A percentile compares a stretch with the other conserved stretches of the same genome.
These are phyloP conservation scores for Plasmodium reichenowi DNA, from an alignment of 169 alveolate species.

Conservation along the genomic window DNA sequence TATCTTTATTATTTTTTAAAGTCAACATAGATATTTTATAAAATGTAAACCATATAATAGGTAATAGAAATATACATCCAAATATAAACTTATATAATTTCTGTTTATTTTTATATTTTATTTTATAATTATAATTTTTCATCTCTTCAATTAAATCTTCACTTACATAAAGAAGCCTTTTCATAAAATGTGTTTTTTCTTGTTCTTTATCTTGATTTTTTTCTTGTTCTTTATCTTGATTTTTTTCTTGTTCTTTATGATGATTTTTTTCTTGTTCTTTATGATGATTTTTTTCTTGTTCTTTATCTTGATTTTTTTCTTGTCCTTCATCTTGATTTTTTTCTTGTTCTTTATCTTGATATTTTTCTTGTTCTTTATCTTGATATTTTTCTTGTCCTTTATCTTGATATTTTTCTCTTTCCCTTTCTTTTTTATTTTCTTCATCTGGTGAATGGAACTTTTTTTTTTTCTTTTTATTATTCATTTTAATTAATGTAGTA, in stretches of 20 bases:
- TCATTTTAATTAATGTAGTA: constrained; percentile 31
- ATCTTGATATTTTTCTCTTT: background rate
- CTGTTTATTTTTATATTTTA: constrained; percentile 31
- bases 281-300: constrained; percentile 21
- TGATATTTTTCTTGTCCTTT: constrained; percentile 25
- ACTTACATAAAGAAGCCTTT: constrained; percentile 40
- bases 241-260: constrained; percentile 29
- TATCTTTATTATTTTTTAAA: constrained; percentile 40
- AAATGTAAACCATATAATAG: constrained; percentile 49
- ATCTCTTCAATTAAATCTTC: constrained; percentile 39
- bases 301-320: constrained; percentile 19
- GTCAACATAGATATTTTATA: constrained; percentile 59
- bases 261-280: constrained; percentile 29
- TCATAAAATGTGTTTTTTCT: constrained; percentile 55
- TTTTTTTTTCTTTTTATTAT: constrained; percentile 22
- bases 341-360: constrained; percentile 9
- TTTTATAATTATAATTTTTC: constrained; percentile 52
- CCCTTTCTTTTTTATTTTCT: background rate
- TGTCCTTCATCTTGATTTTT: constrained; percentile 8
- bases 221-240: constrained; percentile 20
- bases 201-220: constrained; percentile 11
- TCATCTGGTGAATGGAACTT: constrained; percentile 7
- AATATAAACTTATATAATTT: constrained; percentile 20
- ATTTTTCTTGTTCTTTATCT: background rate
- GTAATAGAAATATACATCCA: constrained; percentile 41